A percentile compares a stretch with the other conserved stretches of the same genome.
Conservation (phyloP, 75 land plant genomes). For the Chamaecyparis obtusa region DNA sequence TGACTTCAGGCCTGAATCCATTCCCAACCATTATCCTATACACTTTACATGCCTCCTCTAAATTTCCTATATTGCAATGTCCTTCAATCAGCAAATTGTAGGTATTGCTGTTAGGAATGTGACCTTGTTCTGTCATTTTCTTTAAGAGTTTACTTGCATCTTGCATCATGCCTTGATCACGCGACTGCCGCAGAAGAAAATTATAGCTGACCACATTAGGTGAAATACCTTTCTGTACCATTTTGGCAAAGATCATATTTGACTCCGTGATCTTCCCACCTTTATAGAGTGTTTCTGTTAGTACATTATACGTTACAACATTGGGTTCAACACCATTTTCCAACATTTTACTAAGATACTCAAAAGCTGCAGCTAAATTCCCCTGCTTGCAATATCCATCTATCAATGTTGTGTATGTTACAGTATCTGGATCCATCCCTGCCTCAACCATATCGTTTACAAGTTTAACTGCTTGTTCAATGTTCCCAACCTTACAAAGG, state of each 20-base stretch:
- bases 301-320: conserved; percentile 73
- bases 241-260: conserved; percentile 48
- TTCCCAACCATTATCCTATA: conserved; percentile 51
- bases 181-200: conserved; percentile 51
- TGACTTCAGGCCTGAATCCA: conserved; percentile 41
- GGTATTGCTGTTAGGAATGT: conserved; percentile 55
- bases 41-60: conserved; percentile 59
- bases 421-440: conserved; percentile 49
- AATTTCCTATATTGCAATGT: conserved; percentile 62
- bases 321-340: conserved; percentile 56
- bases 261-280: conserved; percentile 65
- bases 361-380: conserved; percentile 40
- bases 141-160: conserved; percentile 35
- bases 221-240: conserved; percentile 59
- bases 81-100: conserved; percentile 77
- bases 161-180: conserved; percentile 44
- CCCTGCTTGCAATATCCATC: conserved; percentile 66
- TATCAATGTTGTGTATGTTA: conserved; percentile 68
- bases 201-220: conserved; percentile 74
- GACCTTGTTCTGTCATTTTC: conserved; percentile 49
- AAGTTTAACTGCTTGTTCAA: conserved; percentile 47
- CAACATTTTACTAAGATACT: conserved; percentile 55
- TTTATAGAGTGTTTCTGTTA: conserved; percentile 63
- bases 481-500: conserved; percentile 59
- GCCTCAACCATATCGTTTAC: conserved; percentile 64